phyloP scores from a whole-genome alignment of 1,139 yeast genomes.

The Candida freyschussii region DNA sequence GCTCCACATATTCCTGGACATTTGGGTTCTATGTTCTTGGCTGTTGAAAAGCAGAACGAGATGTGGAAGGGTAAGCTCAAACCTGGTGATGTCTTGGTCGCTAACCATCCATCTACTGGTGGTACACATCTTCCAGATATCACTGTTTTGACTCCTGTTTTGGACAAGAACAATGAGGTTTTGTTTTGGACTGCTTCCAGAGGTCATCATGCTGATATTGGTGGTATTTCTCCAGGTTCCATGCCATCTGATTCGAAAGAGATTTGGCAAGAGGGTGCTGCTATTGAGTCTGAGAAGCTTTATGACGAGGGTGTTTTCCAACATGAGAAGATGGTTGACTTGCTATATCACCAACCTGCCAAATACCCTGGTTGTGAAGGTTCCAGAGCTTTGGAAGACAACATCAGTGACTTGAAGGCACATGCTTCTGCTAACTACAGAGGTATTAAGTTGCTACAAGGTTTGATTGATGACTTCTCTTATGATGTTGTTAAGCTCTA shows the following conservation, averaged over 20 bases:
- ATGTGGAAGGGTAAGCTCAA: slow-evolving; percentile 47
- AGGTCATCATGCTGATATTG: slow-evolving; percentile 68
- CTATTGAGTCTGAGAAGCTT: slow-evolving; percentile 50
- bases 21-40: slow-evolving; percentile 60
- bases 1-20: slow-evolving; percentile 66
- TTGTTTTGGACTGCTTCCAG: slow-evolving; percentile 61
- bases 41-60: slow-evolving; percentile 48
- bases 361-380: slow-evolving; percentile 60
- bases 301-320: slow-evolving; percentile 54
- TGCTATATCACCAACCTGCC: slow-evolving; percentile 48
- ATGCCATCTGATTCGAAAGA: slow-evolving; percentile 61
- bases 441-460: slow-evolving; percentile 48
- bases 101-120: slow-evolving; percentile 58
- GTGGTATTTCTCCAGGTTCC: slow-evolving; percentile 63
- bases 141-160: slow-evolving; percentile 69
- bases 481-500: slow-evolving; percentile 48
- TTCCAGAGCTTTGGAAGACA: slow-evolving; percentile 53
- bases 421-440: slow-evolving; percentile 65
- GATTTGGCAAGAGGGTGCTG: slow-evolving; percentile 62
- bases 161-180: slow-evolving; percentile 36
- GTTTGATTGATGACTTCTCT: slow-evolving; percentile 47
- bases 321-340: slow-evolving; percentile 42
- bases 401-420: slow-evolving; percentile 60
- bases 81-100: slow-evolving; percentile 53
- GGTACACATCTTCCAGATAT: slow-evolving; percentile 70